These are phyloP conservation scores for Ceratocystiopsis brevicomis DNA, from an alignment of 2,329 filamentous ascomycete genomes.

Conservation along the genomic window DNA sequence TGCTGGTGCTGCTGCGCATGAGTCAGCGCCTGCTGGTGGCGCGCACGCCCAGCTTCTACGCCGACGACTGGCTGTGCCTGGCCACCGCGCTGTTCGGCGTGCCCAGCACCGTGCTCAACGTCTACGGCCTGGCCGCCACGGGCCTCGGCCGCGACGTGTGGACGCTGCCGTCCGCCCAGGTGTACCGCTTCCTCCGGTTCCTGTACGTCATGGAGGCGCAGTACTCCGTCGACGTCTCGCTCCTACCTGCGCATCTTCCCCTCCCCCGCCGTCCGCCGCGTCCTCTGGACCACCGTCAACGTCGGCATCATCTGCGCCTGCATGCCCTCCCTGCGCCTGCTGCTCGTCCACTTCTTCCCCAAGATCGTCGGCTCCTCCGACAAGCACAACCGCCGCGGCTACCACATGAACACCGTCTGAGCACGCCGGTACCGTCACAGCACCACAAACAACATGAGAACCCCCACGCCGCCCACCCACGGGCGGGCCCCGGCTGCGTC, in stretches of 20 bases:
- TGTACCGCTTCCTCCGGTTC: slow-evolving; percentile 24
- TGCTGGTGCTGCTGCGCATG: slow-evolving; percentile 21
- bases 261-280: slow-evolving; percentile 15
- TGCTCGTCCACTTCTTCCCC: slow-evolving; percentile 15
- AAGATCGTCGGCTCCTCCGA: slow-evolving; percentile 4
- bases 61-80: slow-evolving; percentile 20
- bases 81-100: slow-evolving; percentile 12
- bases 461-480: too few relatives aligned
- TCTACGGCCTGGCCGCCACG: slow-evolving; percentile 16
- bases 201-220: slow-evolving; percentile 23
- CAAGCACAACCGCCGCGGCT: background rate
- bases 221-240: slow-evolving; percentile 27
- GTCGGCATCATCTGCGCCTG: slow-evolving; percentile 18
- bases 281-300: slow-evolving; percentile 24
- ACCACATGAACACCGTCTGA: too few relatives aligned
- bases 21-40: slow-evolving; percentile 15
- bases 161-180: slow-evolving; percentile 22
- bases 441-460: too few relatives aligned
- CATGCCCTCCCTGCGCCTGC: slow-evolving; percentile 15
- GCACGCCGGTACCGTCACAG: too few relatives aligned
- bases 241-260: slow-evolving; percentile 39
- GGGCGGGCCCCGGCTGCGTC: too few relatives aligned
- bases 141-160: slow-evolving; percentile 33
- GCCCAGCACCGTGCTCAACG: slow-evolving; percentile 15
- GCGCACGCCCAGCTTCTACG: slow-evolving; percentile 15